Conservation (phyloP, 176 grass and related monocot species). For the Dactylis glomerata region DNA sequence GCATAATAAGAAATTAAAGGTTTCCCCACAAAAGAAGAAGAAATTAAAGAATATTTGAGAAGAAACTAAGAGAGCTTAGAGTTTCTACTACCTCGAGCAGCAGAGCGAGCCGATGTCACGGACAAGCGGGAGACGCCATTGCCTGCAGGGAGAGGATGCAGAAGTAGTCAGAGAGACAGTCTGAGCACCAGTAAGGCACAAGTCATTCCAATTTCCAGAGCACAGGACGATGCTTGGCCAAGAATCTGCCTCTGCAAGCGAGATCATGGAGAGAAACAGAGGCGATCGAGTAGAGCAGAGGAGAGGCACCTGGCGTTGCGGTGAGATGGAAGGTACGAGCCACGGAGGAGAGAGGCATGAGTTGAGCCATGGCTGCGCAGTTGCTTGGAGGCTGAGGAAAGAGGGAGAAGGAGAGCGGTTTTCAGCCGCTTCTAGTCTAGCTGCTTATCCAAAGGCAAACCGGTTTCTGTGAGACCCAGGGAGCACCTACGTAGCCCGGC, state of each 20-base stretch:
- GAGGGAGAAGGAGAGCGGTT: not conserved
- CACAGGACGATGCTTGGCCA: not conserved
- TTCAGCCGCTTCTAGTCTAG: not conserved
- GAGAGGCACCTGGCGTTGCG: not conserved
- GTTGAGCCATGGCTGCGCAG: constrained; percentile 24
- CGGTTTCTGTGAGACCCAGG: no score
- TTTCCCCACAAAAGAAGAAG: no score
- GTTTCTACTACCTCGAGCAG: not conserved
- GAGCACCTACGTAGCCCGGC: no score
- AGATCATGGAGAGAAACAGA: not conserved
- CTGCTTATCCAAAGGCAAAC: constrained; percentile 15
- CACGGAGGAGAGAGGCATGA: constrained; percentile 8
- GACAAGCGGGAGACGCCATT: not conserved
- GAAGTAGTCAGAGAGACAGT: not conserved
- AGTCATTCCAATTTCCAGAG: not conserved
- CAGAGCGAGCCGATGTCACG: not conserved
- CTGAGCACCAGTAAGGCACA: not conserved
- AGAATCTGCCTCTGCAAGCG: not conserved
- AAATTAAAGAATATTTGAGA: not conserved
- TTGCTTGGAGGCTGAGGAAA: not conserved
- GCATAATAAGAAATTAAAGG: not conserved
- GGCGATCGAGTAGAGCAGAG: not conserved
- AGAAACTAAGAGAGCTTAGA: not conserved
- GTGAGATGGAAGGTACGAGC: not conserved
- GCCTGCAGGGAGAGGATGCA: not conserved